phyloP scores from a whole-genome alignment of 768 basidiomycete species.

The Auriscalpium orientale region DNA sequence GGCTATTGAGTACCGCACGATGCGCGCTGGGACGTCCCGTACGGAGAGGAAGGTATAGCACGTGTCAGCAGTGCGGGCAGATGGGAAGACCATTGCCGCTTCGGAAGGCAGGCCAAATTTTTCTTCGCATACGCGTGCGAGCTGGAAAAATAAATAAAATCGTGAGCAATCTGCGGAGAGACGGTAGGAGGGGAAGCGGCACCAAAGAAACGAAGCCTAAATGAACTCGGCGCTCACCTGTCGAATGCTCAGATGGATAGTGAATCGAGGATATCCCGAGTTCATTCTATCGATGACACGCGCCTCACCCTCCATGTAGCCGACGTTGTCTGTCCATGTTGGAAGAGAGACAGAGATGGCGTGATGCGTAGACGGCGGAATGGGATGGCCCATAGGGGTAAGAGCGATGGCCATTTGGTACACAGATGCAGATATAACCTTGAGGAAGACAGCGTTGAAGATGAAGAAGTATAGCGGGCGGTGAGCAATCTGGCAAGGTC shows the following conservation, averaged over 20 bases:
- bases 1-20: conserved; percentile 49
- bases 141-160: conserved; percentile 39
- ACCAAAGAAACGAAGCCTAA: neutral
- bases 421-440: too few species aligned
- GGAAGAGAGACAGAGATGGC: conserved; percentile 93
- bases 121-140: conserved; percentile 65
- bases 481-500: too few species aligned
- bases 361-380: conserved; percentile 69
- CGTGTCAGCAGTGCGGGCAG: conserved; percentile 60
- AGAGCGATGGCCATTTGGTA: too few species aligned
- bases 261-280: conserved; percentile 90
- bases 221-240: conserved; percentile 42
- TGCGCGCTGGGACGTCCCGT: conserved; percentile 44
- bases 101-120: conserved; percentile 73
- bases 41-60: conserved; percentile 68
- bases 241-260: conserved; percentile 78
- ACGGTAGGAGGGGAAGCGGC: neutral
- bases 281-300: conserved; percentile 76
- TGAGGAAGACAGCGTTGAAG: too few species aligned
- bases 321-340: conserved; percentile 86
- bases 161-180: neutral
- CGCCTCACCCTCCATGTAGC: conserved; percentile 83
- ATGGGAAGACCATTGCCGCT: conserved; percentile 72
- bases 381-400: conserved; percentile 36
- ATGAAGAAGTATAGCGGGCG: too few species aligned